Percentiles rank a stretch among this genome's conserved stretches.
phyloP scores from a whole-genome alignment of 257 asterid genomes.

The Solanum ossicruentum region DNA sequence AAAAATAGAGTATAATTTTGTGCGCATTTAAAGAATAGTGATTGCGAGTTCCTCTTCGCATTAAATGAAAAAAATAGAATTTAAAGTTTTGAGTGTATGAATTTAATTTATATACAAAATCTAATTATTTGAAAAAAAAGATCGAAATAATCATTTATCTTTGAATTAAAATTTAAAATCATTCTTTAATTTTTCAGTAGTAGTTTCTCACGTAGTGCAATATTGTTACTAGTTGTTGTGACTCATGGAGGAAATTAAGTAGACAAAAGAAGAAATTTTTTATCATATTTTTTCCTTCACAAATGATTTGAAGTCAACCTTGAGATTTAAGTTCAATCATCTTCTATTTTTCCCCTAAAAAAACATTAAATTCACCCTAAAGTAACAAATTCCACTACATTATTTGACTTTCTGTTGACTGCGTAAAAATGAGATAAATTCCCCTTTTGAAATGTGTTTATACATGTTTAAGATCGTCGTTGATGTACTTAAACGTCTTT shows the following conservation, averaged over 20 bases:
- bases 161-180: no score
- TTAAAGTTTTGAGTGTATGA: no score
- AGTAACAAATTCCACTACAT: background rate
- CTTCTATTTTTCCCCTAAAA: no score
- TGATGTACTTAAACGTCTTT: background rate
- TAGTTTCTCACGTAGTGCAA: no score
- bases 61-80: no score
- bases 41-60: no score
- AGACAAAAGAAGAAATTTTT: background rate
- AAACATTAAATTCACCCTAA: background rate
- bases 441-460: background rate
- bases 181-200: no score
- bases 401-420: background rate
- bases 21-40: no score
- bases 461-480: background rate
- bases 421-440: background rate
- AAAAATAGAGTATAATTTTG: accelerated
- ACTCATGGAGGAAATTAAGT: background rate
- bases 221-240: no score
- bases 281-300: background rate
- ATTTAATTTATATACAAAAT: no score
- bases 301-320: background rate
- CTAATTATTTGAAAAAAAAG: no score
- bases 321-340: background rate
- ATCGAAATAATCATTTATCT: no score